Conservation (phyloP, 257 asterid species). For the Eucommia ulmoides region DNA sequence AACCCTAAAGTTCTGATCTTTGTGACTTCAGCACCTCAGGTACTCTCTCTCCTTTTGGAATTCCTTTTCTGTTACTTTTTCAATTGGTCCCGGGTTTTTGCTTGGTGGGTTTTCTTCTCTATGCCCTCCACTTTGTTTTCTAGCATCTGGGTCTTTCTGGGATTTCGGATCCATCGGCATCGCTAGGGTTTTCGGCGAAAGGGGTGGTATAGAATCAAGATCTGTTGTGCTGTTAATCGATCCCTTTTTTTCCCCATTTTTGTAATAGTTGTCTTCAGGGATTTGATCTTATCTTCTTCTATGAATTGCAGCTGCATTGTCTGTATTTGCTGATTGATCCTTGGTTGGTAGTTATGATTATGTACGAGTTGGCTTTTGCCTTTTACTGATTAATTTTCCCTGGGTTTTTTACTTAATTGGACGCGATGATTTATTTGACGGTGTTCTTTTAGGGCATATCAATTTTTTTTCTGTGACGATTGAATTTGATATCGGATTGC, state of each 20-base stretch:
- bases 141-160: conserved; percentile 37
- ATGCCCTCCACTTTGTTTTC: conserved; percentile 21
- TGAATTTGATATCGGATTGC: conserved; percentile 1
- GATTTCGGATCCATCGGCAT: conserved; percentile 42
- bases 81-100: conserved; percentile 40
- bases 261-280: conserved; percentile 24
- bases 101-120: conserved; percentile 40
- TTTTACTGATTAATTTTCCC: not conserved
- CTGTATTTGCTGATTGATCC: conserved; percentile 10
- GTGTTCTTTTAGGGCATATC: conserved; percentile 5
- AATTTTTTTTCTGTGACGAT: conserved; percentile 2
- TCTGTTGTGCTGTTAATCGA: conserved; percentile 54
- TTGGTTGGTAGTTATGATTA: not conserved
- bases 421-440: too few relatives aligned
- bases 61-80: conserved; percentile 14
- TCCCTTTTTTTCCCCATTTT: conserved; percentile 29
- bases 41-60: conserved; percentile 32
- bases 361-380: not conserved
- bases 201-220: conserved; percentile 58
- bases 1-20: conserved; percentile 54
- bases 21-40: conserved; percentile 39
- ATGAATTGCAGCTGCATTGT: conserved; percentile 39
- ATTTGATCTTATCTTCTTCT: conserved; percentile 18
- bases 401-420: too few relatives aligned
- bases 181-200: conserved; percentile 46